Percentiles rank a stretch among this genome's conserved stretches.
Evolutionary conservation across 805 yeast species (phyloP).

Genomic region (Yamadazyma takamatsuzukensis): DNA sequence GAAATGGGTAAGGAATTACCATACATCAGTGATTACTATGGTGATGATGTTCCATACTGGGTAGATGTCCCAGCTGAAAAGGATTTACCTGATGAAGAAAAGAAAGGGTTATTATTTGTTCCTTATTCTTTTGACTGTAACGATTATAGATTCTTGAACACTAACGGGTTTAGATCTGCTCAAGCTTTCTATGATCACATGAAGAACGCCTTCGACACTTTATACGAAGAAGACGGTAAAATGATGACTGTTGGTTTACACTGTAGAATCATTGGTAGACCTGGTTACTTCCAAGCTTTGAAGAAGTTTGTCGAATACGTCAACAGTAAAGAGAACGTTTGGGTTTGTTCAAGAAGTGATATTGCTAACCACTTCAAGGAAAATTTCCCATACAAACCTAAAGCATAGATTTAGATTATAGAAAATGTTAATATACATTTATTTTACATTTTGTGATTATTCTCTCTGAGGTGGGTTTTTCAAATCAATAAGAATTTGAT

Average conservation of each 20-base stretch:
- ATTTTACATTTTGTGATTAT: too few species aligned
- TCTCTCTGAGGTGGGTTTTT: neutral
- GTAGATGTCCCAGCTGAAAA: constrained; percentile 14
- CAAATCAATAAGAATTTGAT: constrained; percentile 7
- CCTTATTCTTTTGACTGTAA: constrained; percentile 22
- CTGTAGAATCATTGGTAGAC: constrained; percentile 13
- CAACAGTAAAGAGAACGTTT: constrained; percentile 10
- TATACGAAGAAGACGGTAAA: constrained; percentile 15
- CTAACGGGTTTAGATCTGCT: constrained; percentile 20
- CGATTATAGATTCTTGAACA: constrained; percentile 19
- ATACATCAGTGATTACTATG: constrained; percentile 14
- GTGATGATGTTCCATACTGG: constrained; percentile 17
- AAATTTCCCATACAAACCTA: constrained; percentile 11
- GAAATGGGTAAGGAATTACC: constrained; percentile 12
- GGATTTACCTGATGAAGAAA: constrained; percentile 12
- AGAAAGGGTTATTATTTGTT: constrained; percentile 21
- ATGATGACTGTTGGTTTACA: constrained; percentile 16
- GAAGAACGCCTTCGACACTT: constrained; percentile 30
- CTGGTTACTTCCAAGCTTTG: constrained; percentile 13
- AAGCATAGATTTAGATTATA: constrained; percentile 1
- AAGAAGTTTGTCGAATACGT: constrained; percentile 14
- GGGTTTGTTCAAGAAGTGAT: constrained; percentile 15
- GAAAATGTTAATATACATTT: too few species aligned
- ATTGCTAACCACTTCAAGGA: constrained; percentile 12
- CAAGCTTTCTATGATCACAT: constrained; percentile 24